Evolutionary conservation across 306 rosid species (phyloP).

Genomic region (Cucumis melo): DNA sequence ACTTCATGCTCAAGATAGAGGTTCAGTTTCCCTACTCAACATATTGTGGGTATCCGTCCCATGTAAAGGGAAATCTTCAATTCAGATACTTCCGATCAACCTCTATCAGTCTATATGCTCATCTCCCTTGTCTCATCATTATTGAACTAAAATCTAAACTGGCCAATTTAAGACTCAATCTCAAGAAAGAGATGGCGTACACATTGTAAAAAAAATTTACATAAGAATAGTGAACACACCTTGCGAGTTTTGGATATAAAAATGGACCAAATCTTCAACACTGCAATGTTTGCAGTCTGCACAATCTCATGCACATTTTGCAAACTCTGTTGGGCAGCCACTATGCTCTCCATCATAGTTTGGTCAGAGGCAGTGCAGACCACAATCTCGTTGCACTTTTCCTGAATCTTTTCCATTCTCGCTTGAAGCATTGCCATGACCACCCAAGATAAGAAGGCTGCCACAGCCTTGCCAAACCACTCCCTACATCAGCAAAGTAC

Average conservation of each 20-base stretch:
- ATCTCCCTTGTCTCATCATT: neutral
- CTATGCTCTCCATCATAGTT: conserved; percentile 60
- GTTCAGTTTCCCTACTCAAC: no score
- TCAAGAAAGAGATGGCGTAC: neutral
- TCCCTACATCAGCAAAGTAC: conserved; percentile 37
- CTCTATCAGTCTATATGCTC: neutral
- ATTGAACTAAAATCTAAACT: neutral
- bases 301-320: conserved; percentile 47
- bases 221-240: conserved; percentile 27
- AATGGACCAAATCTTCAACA: conserved; percentile 70
- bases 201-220: neutral
- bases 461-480: conserved; percentile 74
- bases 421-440: conserved; percentile 45
- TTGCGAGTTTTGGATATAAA: conserved; percentile 58
- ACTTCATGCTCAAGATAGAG: no score
- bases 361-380: conserved; percentile 39
- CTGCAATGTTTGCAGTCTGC: conserved; percentile 47
- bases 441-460: conserved; percentile 49
- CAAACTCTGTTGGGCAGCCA: conserved; percentile 71
- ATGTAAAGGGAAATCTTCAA: neutral
- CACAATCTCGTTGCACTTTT: conserved; percentile 53
- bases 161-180: neutral
- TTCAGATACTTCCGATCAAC: neutral
- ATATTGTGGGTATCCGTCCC: no score
- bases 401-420: conserved; percentile 22